Evolutionary conservation across 2,329 filamentous ascomycete genomes (phyloP), one percentile per base, ranked within the genome.

Genomic region (Fusarium humuli): DNA sequence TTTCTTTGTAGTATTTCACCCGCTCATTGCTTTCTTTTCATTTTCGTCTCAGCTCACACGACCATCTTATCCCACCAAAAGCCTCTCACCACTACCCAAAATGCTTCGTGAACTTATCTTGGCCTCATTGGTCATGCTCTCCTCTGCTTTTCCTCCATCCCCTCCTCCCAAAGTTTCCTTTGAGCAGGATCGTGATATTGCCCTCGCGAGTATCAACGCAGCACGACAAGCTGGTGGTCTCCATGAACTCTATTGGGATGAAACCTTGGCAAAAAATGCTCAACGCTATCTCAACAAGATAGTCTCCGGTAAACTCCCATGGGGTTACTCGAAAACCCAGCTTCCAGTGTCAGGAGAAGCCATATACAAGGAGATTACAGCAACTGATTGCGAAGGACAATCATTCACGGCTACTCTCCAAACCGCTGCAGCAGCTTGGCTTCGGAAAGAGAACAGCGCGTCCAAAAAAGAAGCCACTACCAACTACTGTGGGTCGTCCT

Each of bases 181-280:
- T 66, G 76, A 20, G 75, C 9, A 80, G 32, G 65, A 73, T 32
- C 62, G 45, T 44, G 42, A 66, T 16, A 57, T 64, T 14, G 76
- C 77, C 30, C 59, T 80, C 49, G 61, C 59, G 37, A 72, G 76
- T 41, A 65, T 81, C 66, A 81, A 81, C 46, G n/a, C 20, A n/a
- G 34, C 49, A 42, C 49, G 49, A n/a, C 23, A 11, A 23, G 34
- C 32, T 20, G 49, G 7, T n/a, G 49, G 49, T 9, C 23, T 41
- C 23, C 10, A 29, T 42, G 34, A 53, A 13, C 49, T 53, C 18
- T 7, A 6, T n/a, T 53, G 22, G 49, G 34, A 53, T 53, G 18
- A 8, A 41, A 3, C 7, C 14, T 40, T 53, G 23, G 23, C 13
- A 25, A 3, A 13, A 6, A 7, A 18, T 27, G 49, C 49, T 18